Percentiles rank a stretch among this genome's conserved stretches.
Conservation (phyloP, 164 flowering plant species). For the Vitis cinerea region DNA sequence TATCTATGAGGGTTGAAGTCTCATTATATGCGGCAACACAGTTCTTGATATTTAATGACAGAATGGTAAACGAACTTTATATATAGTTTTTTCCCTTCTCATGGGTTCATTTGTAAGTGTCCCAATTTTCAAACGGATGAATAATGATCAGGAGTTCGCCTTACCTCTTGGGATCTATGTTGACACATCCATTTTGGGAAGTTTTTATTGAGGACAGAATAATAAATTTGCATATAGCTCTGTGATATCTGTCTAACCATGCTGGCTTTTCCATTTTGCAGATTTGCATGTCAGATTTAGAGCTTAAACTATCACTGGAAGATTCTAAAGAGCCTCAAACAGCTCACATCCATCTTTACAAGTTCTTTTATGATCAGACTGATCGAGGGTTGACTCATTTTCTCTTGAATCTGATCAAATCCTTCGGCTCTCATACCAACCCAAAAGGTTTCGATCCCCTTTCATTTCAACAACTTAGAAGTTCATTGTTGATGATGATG, state of each 20-base stretch:
- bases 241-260: too few species aligned
- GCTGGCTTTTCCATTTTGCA: constrained; percentile 27
- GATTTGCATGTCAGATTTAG: constrained; percentile 83
- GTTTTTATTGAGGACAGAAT: too few species aligned
- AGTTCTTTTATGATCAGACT: constrained; percentile 95
- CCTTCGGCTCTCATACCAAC: constrained; percentile 72
- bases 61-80: constrained; percentile 38
- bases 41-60: constrained; percentile 63
- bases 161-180: too few species aligned
- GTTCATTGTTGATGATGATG: too few species aligned
- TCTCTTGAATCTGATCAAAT: constrained; percentile 64
- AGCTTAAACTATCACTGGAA: constrained; percentile 64
- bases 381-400: constrained; percentile 92
- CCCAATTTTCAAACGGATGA: too few species aligned
- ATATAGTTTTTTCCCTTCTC: background rate
- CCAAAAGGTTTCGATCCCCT: constrained; percentile 58
- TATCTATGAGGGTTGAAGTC: constrained; percentile 68
- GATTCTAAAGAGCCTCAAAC: constrained; percentile 79
- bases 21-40: constrained; percentile 13
- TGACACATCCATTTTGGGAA: background rate
- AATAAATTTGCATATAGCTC: too few species aligned
- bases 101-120: too few species aligned
- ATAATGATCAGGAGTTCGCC: too few species aligned
- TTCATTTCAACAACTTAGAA: too few species aligned
- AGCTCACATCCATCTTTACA: constrained; percentile 87